phyloP scores from a whole-genome alignment of 2,329 filamentous ascomycete genomes.

The Diaporthe humulicola region DNA sequence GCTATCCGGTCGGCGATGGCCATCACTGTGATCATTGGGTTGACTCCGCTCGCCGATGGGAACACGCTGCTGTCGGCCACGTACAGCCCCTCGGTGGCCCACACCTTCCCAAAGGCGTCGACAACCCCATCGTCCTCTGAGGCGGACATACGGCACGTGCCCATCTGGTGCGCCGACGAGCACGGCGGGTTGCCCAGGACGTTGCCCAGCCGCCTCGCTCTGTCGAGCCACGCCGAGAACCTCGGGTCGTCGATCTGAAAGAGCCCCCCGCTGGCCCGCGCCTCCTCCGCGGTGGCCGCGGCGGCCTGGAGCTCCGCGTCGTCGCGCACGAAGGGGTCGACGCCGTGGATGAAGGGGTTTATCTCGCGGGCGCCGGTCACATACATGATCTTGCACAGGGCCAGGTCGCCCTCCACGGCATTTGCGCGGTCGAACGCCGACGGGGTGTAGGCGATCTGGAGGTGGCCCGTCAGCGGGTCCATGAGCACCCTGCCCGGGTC shows the following conservation, averaged over 20 bases:
- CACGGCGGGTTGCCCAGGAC: slow-evolving; percentile 67
- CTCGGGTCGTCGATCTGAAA: slow-evolving; percentile 67
- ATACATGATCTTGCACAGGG: slow-evolving; percentile 81
- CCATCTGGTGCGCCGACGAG: slow-evolving; percentile 85
- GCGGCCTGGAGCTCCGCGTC: slow-evolving; percentile 41
- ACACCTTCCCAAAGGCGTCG: slow-evolving; percentile 70
- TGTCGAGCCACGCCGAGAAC: slow-evolving; percentile 73
- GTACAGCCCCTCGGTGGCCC: slow-evolving; percentile 75
- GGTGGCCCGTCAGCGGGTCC: slow-evolving; percentile 75
- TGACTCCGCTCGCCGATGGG: slow-evolving; percentile 82
- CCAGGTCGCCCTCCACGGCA: slow-evolving; percentile 79
- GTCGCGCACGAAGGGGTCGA: slow-evolving; percentile 71
- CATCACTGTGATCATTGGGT: slow-evolving; percentile 86
- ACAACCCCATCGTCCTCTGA: slow-evolving; percentile 67
- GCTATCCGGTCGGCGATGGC: slow-evolving; percentile 76
- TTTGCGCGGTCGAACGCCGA: slow-evolving; percentile 80
- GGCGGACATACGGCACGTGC: slow-evolving; percentile 79
- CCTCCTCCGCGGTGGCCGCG: slow-evolving; percentile 33
- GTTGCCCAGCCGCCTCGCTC: slow-evolving; percentile 62
- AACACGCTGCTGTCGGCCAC: slow-evolving; percentile 83
- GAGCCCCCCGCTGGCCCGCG: slow-evolving; percentile 41
- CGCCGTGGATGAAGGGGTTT: slow-evolving; percentile 71
- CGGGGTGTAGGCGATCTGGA: slow-evolving; percentile 77
- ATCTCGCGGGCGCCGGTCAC: slow-evolving; percentile 86
- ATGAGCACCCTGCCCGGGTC: slow-evolving; percentile 81